Percentiles rank a stretch among this genome's conserved stretches.
Evolutionary conservation across 2,329 filamentous ascomycete species (phyloP).

Genomic region (Monosporascus sp.): DNA sequence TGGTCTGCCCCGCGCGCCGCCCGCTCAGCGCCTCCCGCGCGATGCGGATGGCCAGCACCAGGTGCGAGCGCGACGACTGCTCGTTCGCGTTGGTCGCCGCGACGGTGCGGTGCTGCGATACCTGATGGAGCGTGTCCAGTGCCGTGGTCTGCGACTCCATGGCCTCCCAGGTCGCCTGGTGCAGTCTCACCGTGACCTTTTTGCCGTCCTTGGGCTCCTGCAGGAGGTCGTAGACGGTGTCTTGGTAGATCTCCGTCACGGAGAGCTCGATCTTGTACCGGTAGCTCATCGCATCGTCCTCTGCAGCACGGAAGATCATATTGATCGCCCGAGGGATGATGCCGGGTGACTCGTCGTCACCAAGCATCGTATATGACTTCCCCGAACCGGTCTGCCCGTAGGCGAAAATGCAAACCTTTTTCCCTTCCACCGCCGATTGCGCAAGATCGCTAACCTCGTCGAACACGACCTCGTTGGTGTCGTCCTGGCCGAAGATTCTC

Average conservation of each 20-base stretch:
- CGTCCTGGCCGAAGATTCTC: conserved; percentile 73
- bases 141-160: conserved; percentile 74
- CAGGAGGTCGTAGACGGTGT: conserved; percentile 85
- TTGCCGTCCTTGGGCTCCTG: conserved; percentile 53
- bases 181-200: conserved; percentile 85
- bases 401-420: conserved; percentile 95
- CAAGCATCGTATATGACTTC: conserved; percentile 88
- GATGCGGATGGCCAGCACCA: conserved; percentile 64
- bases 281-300: conserved; percentile 59
- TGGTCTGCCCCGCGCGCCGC: conserved; percentile 65
- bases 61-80: conserved; percentile 85
- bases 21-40: conserved; percentile 37
- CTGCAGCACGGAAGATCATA: conserved; percentile 79
- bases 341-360: conserved; percentile 42
- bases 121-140: conserved; percentile 68
- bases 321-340: conserved; percentile 89
- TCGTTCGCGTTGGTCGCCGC: conserved; percentile 92
- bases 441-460: conserved; percentile 91
- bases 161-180: conserved; percentile 33
- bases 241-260: conserved; percentile 97
- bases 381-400: conserved; percentile 95
- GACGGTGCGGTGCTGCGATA: conserved; percentile 76
- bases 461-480: conserved; percentile 79
- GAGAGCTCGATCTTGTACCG: conserved; percentile 80
- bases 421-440: conserved; percentile 85